phyloP scores from a whole-genome alignment of 306 rosid species.

The Sindora glabra region DNA sequence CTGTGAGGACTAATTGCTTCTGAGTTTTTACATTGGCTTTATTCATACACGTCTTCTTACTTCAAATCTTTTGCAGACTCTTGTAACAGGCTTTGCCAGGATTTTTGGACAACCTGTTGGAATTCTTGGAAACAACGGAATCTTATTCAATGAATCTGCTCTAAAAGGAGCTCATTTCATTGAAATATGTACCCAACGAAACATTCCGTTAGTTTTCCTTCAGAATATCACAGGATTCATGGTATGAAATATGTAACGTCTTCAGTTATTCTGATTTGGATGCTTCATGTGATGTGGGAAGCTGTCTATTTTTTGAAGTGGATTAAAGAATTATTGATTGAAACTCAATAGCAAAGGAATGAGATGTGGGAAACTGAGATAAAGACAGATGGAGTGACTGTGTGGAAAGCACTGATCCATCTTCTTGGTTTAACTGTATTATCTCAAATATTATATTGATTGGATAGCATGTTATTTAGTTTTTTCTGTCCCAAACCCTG shows the following conservation, averaged over 20 bases:
- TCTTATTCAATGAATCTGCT: constrained; percentile 88
- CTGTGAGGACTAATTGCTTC: constrained; percentile 55
- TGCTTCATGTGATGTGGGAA: no score
- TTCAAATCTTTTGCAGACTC: constrained; percentile 61
- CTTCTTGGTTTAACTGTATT: neutral
- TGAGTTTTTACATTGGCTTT: neutral
- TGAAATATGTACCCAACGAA: constrained; percentile 75
- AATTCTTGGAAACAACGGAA: constrained; percentile 89
- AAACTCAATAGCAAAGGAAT: constrained; percentile 5
- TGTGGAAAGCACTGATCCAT: neutral
- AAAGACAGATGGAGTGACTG: neutral
- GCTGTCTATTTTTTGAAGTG: neutral
- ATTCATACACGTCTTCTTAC: neutral
- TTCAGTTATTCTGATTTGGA: constrained; percentile 7
- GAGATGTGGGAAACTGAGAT: neutral
- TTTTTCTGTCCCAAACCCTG: neutral
- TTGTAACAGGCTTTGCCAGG: constrained; percentile 88
- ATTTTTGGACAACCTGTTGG: constrained; percentile 94
- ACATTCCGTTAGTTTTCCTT: constrained; percentile 88
- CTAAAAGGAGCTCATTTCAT: constrained; percentile 95
- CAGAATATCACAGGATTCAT: constrained; percentile 97
- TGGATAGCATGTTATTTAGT: neutral
- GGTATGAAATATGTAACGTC: constrained; percentile 39
- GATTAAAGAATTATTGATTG: neutral
- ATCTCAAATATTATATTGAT: neutral